These are phyloP conservation scores for Neurospora hispaniola DNA, from an alignment of 495 filamentous ascomycete genomes.

Conservation along the genomic window DNA sequence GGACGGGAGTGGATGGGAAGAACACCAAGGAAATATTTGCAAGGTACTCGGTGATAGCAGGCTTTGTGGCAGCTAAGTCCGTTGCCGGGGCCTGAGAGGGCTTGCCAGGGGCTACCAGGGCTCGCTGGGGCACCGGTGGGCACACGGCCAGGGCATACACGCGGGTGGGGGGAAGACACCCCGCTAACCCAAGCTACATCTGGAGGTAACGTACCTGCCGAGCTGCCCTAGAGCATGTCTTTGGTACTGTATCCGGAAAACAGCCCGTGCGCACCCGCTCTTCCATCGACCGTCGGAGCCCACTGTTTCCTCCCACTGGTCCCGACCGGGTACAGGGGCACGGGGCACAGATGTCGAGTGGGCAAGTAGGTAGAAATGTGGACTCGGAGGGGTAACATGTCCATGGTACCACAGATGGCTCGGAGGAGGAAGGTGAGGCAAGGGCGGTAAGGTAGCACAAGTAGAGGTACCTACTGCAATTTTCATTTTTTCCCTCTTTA, in stretches of 20 bases:
- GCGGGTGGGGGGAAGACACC: not conserved
- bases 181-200: not conserved
- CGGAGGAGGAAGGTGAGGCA: not conserved
- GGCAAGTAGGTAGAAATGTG: not conserved
- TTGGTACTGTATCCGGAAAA: constrained; percentile 1
- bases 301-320: not conserved
- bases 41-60: not conserved
- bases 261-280: not conserved
- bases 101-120: not conserved
- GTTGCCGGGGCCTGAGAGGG: not conserved
- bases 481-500: not conserved
- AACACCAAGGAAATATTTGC: not conserved
- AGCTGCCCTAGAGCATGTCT: not conserved
- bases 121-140: not conserved
- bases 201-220: not conserved
- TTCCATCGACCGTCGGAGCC: not conserved
- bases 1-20: not conserved
- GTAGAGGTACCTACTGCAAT: not conserved
- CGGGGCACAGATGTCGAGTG: not conserved
- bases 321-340: not conserved
- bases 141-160: not conserved
- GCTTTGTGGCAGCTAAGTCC: not conserved
- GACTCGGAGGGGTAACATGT: not conserved
- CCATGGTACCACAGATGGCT: not conserved
- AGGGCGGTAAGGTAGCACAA: not conserved